Percentiles rank a stretch among this genome's conserved stretches.
These are phyloP conservation scores for Erythrophleum ivorense DNA, from an alignment of 331 rosid species.

Conservation along the genomic window DNA sequence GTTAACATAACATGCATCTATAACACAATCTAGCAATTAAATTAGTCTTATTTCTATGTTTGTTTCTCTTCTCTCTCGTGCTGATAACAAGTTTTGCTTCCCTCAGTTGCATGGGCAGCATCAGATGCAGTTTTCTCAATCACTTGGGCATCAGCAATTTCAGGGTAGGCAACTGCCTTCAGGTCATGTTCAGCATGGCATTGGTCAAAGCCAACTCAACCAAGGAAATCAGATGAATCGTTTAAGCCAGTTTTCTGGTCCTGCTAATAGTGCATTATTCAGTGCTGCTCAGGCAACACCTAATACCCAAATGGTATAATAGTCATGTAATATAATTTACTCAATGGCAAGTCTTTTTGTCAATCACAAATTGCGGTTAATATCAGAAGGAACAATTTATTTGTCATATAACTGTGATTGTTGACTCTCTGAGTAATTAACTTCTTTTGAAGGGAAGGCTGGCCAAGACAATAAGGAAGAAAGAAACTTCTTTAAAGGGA, in stretches of 20 bases:
- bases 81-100: constrained; percentile 35
- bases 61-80: constrained; percentile 33
- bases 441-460: constrained; percentile 20
- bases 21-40: constrained; percentile 12
- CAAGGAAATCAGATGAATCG: constrained; percentile 95
- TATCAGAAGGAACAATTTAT: constrained; percentile 1
- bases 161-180: constrained; percentile 91
- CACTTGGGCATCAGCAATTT: constrained; percentile 87
- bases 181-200: constrained; percentile 85
- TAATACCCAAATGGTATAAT: constrained; percentile 84
- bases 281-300: constrained; percentile 91
- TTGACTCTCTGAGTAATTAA: not conserved
- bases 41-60: constrained; percentile 32
- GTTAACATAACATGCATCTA: constrained; percentile 1
- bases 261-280: constrained; percentile 80
- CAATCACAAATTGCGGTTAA: not conserved
- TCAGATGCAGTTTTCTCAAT: constrained; percentile 90
- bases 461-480: not conserved
- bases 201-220: constrained; percentile 87
- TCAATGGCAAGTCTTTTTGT: not conserved
- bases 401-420: constrained; percentile 2
- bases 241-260: constrained; percentile 74
- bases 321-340: constrained; percentile 16
- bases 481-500: not conserved
- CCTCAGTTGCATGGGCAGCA: constrained; percentile 85